These are phyloP conservation scores for Dictyostelium intermedium DNA, from an alignment of 78 protist genomes.

Conservation along the genomic window DNA sequence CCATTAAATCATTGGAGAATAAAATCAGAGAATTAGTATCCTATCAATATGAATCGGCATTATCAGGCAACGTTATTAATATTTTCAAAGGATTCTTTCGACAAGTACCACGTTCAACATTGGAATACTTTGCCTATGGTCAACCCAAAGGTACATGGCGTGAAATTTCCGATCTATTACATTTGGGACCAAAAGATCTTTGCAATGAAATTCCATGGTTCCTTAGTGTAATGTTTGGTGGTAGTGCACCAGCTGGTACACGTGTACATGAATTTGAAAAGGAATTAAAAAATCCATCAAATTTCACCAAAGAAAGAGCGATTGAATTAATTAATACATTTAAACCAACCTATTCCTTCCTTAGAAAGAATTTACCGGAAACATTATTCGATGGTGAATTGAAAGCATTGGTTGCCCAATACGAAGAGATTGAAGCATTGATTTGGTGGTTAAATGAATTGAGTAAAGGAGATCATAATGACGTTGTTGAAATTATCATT, in stretches of 20 bases:
- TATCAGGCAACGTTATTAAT: slow-evolving; percentile 25
- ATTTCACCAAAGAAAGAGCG: background rate
- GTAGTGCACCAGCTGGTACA: slow-evolving; percentile 62
- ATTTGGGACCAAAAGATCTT: slow-evolving; percentile 60
- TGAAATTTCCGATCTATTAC: slow-evolving; percentile 46
- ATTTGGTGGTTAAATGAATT: slow-evolving; percentile 83
- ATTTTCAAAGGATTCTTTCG: slow-evolving; percentile 41
- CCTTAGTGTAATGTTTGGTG: slow-evolving; percentile 68
- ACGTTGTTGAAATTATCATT: background rate
- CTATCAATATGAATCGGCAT: background rate
- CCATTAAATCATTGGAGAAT: background rate
- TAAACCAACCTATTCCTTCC: slow-evolving; percentile 47
- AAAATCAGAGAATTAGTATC: slow-evolving; percentile 33
- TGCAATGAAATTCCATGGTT: slow-evolving; percentile 53
- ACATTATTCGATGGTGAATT: background rate
- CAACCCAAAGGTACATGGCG: slow-evolving; percentile 72
- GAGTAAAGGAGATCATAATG: background rate
- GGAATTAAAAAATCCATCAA: background rate
- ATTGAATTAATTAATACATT: background rate
- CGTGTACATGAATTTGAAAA: slow-evolving; percentile 19
- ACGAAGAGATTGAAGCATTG: slow-evolving; percentile 2
- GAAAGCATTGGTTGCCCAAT: slow-evolving; percentile 20
- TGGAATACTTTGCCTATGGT: slow-evolving; percentile 74
- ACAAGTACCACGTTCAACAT: slow-evolving; percentile 12
- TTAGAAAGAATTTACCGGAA: slow-evolving; percentile 29